phyloP scores from a whole-genome alignment of 2,329 filamentous ascomycete species.

The Apiospora hydei region DNA sequence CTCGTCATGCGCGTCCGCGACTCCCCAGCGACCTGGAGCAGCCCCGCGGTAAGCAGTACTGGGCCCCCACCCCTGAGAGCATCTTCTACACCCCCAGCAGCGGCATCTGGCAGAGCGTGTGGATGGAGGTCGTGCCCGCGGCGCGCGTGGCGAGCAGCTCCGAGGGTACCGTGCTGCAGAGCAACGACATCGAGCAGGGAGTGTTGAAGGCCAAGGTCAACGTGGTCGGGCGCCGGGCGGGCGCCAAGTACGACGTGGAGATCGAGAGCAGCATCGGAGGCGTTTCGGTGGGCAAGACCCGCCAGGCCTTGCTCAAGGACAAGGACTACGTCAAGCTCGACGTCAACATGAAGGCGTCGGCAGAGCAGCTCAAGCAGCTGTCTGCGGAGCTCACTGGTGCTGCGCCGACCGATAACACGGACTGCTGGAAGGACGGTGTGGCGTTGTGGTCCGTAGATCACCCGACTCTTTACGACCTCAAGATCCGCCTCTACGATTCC shows the following conservation, averaged over 20 bases:
- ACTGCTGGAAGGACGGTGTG: constrained; percentile 60
- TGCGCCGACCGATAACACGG: constrained; percentile 46
- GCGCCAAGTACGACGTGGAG: constrained; percentile 56
- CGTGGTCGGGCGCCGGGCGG: constrained; percentile 56
- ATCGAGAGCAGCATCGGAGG: constrained; percentile 62
- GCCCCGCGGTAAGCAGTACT: constrained; percentile 73
- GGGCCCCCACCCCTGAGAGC: constrained; percentile 65
- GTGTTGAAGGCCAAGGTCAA: constrained; percentile 58
- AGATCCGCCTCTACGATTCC: constrained; percentile 57
- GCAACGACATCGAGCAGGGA: constrained; percentile 60
- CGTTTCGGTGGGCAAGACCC: constrained; percentile 52
- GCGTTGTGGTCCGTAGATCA: constrained; percentile 69
- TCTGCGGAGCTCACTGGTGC: constrained; percentile 43
- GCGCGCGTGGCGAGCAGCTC: constrained; percentile 62
- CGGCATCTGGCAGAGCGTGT: constrained; percentile 66
- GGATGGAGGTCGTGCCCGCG: constrained; percentile 62
- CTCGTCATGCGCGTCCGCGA: constrained; percentile 67
- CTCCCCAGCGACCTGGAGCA: constrained; percentile 69
- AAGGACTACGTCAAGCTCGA: constrained; percentile 56
- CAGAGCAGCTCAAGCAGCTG: constrained; percentile 49
- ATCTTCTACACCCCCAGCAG: constrained; percentile 66
- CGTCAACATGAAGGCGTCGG: constrained; percentile 55
- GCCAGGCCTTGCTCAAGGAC: constrained; percentile 54
- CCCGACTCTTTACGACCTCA: constrained; percentile 63
- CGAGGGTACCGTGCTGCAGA: constrained; percentile 63